These are phyloP conservation scores for Parasitella parasitica DNA, from an alignment of 371 early-diverging fungal species.

Conservation along the genomic window DNA sequence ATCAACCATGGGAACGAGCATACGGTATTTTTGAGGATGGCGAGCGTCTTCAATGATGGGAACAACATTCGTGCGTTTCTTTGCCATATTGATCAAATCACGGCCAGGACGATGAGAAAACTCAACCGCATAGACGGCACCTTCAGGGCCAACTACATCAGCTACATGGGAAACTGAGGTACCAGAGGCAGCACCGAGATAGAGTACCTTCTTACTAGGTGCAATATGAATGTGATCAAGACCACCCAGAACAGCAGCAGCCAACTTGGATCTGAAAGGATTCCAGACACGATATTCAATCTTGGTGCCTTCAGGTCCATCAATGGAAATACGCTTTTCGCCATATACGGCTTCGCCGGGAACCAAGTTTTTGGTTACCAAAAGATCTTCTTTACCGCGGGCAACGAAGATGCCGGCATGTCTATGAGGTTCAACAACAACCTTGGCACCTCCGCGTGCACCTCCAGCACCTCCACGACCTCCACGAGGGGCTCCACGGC, in stretches of 20 bases:
- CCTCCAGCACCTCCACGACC: constrained; percentile 59
- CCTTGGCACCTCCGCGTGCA: constrained; percentile 87
- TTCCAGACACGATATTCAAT: constrained; percentile 99
- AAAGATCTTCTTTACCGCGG: constrained; percentile 98
- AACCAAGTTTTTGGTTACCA: constrained; percentile 98
- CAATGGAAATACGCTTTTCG: constrained; percentile 98
- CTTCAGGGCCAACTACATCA: constrained; percentile 98
- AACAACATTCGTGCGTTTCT: constrained; percentile 99
- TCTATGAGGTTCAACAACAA: constrained; percentile 97
- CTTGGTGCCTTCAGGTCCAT: constrained; percentile 94
- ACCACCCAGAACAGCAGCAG: constrained; percentile 99
- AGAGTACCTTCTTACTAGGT: constrained; percentile 98
- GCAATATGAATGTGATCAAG: constrained; percentile 96
- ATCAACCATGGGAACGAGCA: constrained; percentile 99
- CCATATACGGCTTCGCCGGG: constrained; percentile 99
- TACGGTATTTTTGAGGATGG: constrained; percentile 99
- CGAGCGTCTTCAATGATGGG: constrained; percentile 99
- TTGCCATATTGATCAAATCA: constrained; percentile 99
- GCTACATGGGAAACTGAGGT: constrained; percentile 99
- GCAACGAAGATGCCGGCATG: constrained; percentile 98
- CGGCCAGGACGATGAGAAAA: constrained; percentile 99
- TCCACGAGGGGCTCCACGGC: constrained; percentile 48
- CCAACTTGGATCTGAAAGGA: constrained; percentile 99
- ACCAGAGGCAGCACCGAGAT: constrained; percentile 98
- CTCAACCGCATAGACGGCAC: constrained; percentile 99